Evolutionary conservation across 352 stramenopile genomes (phyloP), one percentile per base, ranked within the genome.

Genomic region (Phytopythium aichiense): DNA sequence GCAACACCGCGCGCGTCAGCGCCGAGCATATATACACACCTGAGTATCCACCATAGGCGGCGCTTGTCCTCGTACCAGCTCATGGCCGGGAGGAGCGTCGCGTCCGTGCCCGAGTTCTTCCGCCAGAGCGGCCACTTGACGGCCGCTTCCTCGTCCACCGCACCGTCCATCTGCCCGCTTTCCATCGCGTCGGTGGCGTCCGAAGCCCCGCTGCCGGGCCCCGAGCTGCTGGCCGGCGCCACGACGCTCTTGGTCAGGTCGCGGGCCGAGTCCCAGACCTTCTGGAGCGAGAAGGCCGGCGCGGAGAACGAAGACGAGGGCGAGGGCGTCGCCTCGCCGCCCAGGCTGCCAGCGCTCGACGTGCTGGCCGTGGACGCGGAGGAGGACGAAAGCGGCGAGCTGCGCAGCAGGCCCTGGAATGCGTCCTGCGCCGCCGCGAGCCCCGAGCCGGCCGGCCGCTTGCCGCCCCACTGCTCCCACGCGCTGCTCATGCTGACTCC

Each of bases 381-480:
- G 12, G 74, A 73, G 8, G 55, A 60, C 5, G 55, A 60, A 16
- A 89, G 56, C 30, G 79, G 76, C 8, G 76, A 87, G 8, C 56
- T 65, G n/a, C 73, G 69, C 33, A 89, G 45, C 1, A 89, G 60
- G 37, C 60, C 79, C 40, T 87, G 68, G 60, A 91, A 85, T 0
- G 73, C 78, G 42, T 86, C 76, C 40, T 78, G 68, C 7, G 78
- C 72, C 35, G 60, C 67, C 49, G 76, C 66, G 2, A 82, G 45
- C 16, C 59, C 67, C 49, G 65, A 60, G 11, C 58, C 58, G 40
- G 75, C 56, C 3, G 79, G 74, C 46, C 80, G 79, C 76, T 89
- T 91, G 56, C 67, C 68, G 35, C 77, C 82, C 82, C 82, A 91
- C 66, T 89, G 77, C 60, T 91, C 82, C 79, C 79, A 89, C 22